These are phyloP conservation scores for Fusarium pininemorale DNA, from an alignment of 2,329 filamentous ascomycete species.

Conservation along the genomic window DNA sequence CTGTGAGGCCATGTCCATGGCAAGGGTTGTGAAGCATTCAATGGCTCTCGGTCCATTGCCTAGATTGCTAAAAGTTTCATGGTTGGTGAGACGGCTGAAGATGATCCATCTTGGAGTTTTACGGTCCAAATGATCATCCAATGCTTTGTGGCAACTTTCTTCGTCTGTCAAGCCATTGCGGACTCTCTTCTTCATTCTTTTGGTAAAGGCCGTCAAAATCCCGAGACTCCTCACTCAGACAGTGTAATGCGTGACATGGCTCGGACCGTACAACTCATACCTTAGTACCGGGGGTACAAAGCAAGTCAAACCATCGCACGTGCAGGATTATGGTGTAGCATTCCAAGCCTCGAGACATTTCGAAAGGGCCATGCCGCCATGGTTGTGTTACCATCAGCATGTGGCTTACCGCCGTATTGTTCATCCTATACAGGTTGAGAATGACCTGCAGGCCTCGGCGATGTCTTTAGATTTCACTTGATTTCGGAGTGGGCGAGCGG, in stretches of 20 bases:
- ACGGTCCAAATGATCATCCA: constrained; percentile 28
- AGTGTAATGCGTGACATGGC: constrained; percentile 29
- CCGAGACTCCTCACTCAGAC: constrained; percentile 12
- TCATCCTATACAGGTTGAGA: constrained; percentile 19
- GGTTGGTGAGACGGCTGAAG: constrained; percentile 29
- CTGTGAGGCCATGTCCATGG: constrained; percentile 24
- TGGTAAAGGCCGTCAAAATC: constrained; percentile 21
- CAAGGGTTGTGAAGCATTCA: constrained; percentile 21
- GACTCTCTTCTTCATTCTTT: background rate
- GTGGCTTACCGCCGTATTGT: constrained; percentile 35
- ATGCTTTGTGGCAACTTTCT: constrained; percentile 13
- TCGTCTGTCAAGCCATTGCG: constrained; percentile 18
- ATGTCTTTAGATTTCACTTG: constrained; percentile 10
- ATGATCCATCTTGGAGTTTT: constrained; percentile 32
- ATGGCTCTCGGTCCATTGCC: constrained; percentile 15
- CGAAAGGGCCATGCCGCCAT: constrained; percentile 20
- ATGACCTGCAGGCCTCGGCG: constrained; percentile 26
- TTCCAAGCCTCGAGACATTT: constrained; percentile 39
- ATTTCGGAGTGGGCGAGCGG: constrained; percentile 26
- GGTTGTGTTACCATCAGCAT: constrained; percentile 34
- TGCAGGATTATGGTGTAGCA: constrained; percentile 36
- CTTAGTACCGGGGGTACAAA: constrained; percentile 3
- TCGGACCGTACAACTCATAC: constrained; percentile 21
- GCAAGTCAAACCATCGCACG: constrained; percentile 39
- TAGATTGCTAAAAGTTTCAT: background rate